These are phyloP conservation scores for Salix purpurea DNA, from an alignment of 345 rosid species.

Conservation along the genomic window DNA sequence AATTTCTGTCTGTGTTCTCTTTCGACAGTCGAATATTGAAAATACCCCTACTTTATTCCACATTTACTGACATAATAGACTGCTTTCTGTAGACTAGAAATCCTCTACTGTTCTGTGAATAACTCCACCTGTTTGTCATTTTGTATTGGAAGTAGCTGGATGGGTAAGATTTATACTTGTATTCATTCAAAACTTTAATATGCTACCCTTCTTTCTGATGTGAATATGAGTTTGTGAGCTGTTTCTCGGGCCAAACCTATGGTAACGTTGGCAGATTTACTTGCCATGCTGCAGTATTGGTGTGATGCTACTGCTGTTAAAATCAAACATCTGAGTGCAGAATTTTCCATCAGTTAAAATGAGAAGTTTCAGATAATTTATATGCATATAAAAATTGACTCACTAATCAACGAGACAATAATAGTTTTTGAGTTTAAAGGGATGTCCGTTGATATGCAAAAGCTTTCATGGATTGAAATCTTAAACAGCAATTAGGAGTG, in stretches of 20 bases:
- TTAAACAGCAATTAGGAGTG: not conserved
- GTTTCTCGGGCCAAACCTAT: too few species aligned
- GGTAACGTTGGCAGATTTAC: too few species aligned
- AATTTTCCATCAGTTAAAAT: too few species aligned
- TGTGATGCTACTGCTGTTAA: too few species aligned
- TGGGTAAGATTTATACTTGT: not conserved
- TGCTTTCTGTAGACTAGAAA: not conserved
- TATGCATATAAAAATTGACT: too few species aligned
- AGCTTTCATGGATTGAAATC: not conserved
- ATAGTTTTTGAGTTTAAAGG: too few species aligned
- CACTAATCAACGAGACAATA: too few species aligned
- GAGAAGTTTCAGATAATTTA: too few species aligned
- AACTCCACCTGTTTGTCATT: not conserved
- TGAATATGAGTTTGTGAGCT: too few species aligned
- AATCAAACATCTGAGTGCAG: too few species aligned
- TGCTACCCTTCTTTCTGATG: not conserved
- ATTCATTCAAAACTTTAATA: not conserved
- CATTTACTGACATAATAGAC: conserved; percentile 17
- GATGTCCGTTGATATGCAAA: too few species aligned
- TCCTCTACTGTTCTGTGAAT: not conserved
- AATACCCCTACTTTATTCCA: conserved; percentile 17
- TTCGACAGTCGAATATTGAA: conserved; percentile 11
- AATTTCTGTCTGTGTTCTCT: conserved; percentile 7
- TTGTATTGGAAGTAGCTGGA: not conserved
- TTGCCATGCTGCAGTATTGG: too few species aligned